Evolutionary conservation across 331 rosid species (phyloP).

Genomic region (Erythrophleum ivorense): DNA sequence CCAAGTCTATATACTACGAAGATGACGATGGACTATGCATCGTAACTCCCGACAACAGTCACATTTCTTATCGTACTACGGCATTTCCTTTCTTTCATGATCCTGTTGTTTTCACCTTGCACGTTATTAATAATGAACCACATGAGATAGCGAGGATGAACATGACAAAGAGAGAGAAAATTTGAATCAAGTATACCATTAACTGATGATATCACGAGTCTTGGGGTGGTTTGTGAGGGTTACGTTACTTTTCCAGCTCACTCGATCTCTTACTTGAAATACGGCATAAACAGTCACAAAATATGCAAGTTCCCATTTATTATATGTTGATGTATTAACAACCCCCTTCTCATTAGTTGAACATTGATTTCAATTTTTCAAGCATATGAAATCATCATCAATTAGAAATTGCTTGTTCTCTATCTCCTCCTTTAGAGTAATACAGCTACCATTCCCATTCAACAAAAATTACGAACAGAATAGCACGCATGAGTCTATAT

Average conservation of each 20-base stretch:
- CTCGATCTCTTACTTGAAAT: neutral
- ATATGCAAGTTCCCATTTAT: neutral
- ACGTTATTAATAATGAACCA: neutral
- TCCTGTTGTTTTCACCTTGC: neutral
- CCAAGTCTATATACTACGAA: no score
- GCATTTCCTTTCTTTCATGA: neutral
- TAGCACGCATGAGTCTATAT: neutral
- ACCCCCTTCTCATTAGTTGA: neutral
- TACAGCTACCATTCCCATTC: no score
- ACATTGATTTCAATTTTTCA: neutral
- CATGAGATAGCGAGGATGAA: neutral
- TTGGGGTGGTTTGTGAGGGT: neutral
- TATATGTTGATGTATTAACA: neutral
- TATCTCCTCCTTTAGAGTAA: no score
- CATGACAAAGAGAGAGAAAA: neutral
- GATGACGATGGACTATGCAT: neutral
- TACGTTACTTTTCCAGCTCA: constrained; percentile 30
- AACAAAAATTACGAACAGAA: neutral
- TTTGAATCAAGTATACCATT: neutral
- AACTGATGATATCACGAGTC: neutral
- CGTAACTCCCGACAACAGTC: no score
- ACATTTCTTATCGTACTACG: no score
- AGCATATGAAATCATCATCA: neutral
- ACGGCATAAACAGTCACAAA: constrained; percentile 5
- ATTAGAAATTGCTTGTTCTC: no score